These are phyloP conservation scores for Pilobolus umbonatus DNA, from an alignment of 192 early-diverging fungal species.

Conservation along the genomic window DNA sequence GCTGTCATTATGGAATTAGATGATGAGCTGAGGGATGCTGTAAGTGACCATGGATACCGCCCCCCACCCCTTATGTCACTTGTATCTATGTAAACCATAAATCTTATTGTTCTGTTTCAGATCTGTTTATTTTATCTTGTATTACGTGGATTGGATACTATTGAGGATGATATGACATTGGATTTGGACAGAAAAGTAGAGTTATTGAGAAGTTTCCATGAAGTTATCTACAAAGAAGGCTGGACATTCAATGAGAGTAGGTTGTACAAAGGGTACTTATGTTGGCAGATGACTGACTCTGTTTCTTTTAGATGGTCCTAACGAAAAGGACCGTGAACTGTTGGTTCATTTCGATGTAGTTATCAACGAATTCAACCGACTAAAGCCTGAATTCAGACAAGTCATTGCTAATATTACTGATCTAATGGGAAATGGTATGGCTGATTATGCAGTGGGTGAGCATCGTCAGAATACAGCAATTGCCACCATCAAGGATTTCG, in stretches of 20 bases:
- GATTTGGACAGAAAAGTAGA: conserved; percentile 67
- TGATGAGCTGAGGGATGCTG: conserved; percentile 69
- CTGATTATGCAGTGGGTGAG: conserved; percentile 66
- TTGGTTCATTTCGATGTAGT: conserved; percentile 88
- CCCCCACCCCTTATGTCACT: too few species aligned
- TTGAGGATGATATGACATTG: conserved; percentile 99
- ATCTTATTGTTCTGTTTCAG: conserved; percentile 36
- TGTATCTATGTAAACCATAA: background rate
- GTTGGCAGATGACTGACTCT: background rate
- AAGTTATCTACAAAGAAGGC: conserved; percentile 70
- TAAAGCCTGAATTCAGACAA: conserved; percentile 73
- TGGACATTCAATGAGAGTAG: conserved; percentile 77
- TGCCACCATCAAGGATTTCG: conserved; percentile 81
- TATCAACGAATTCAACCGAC: conserved; percentile 79
- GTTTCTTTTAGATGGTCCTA: conserved; percentile 53
- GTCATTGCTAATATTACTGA: conserved; percentile 90
- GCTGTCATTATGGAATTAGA: conserved; percentile 89
- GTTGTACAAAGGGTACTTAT: conserved; percentile 12
- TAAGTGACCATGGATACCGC: too few species aligned
- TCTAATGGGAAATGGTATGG: conserved; percentile 95
- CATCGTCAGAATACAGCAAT: conserved; percentile 47
- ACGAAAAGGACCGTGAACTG: conserved; percentile 92
- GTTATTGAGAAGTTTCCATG: conserved; percentile 77
- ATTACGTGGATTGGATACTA: conserved; percentile 93
- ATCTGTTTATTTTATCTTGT: conserved; percentile 96